phyloP scores from a whole-genome alignment of 352 stramenopile species.

The Pythium guiyangense region DNA sequence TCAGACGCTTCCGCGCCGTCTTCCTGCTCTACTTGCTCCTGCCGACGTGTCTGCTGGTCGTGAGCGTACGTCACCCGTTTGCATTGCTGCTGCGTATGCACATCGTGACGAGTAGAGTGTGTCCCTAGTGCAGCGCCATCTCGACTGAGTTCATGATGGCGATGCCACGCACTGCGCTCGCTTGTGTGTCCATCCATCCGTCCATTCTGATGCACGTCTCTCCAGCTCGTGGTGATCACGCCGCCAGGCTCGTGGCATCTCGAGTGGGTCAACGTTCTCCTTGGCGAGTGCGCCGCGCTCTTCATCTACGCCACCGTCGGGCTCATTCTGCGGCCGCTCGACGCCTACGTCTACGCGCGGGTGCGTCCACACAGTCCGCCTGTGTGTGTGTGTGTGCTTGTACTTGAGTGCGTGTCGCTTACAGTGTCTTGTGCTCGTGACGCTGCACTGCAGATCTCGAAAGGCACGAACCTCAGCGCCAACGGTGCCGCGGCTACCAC shows the following conservation, averaged over 20 bases:
- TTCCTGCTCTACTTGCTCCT: conserved; percentile 55
- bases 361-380: conserved; percentile 10
- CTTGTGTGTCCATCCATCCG: too few relatives aligned
- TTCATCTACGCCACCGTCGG: conserved; percentile 37
- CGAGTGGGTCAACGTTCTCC: conserved; percentile 51
- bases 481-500: not conserved
- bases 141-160: too few relatives aligned
- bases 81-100: conserved; percentile 4
- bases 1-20: conserved; percentile 48
- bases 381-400: not conserved
- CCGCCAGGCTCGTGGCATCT: conserved; percentile 52
- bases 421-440: not conserved
- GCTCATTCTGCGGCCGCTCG: conserved; percentile 39
- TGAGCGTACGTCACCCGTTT: conserved; percentile 31
- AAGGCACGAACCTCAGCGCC: conserved; percentile 18
- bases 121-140: too few relatives aligned
- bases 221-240: conserved; percentile 51
- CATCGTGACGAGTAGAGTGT: not conserved
- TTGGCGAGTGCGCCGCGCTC: conserved; percentile 39
- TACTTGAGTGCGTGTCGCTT: not conserved
- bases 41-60: conserved; percentile 48
- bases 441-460: conserved; percentile 14
- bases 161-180: too few relatives aligned
- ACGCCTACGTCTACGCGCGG: conserved; percentile 43
- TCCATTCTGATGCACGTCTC: not conserved